Conservation (phyloP, 169 alveolate species). For the Plasmodium sp. region DNA sequence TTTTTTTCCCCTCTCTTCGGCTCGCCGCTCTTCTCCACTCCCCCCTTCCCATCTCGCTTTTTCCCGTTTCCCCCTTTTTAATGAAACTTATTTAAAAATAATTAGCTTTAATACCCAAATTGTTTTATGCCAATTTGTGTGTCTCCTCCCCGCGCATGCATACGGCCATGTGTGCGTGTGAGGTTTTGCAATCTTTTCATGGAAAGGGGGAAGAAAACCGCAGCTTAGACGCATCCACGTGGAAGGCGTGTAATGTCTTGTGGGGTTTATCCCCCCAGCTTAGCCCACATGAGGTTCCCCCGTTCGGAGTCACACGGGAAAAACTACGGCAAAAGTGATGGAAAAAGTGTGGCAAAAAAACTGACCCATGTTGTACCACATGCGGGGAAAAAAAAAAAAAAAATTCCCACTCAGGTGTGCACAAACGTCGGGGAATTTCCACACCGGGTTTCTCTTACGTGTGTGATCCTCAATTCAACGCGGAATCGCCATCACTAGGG, state of each 20-base stretch:
- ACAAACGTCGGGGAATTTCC: background rate
- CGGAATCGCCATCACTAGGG: background rate
- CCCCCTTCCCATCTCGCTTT: background rate
- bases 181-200: background rate
- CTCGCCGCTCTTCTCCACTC: background rate
- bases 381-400: background rate
- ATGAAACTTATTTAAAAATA: slow-evolving; percentile 50
- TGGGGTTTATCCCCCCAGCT: background rate
- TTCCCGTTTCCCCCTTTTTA: slow-evolving; percentile 14
- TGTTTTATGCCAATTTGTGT: background rate
- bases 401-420: background rate
- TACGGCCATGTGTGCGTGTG: background rate
- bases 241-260: background rate
- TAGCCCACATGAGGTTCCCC: background rate
- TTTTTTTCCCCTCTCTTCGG: background rate
- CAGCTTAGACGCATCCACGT: background rate
- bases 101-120: slow-evolving; percentile 53
- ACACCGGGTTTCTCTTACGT: background rate
- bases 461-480: background rate
- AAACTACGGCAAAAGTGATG: too few species aligned
- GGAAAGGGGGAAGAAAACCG: background rate
- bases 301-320: background rate
- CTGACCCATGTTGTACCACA: background rate
- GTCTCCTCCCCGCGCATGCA: background rate
- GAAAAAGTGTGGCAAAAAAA: too few species aligned